Conservation (phyloP, 352 stramenopile genomes). For the Globisporangium canariense region DNA sequence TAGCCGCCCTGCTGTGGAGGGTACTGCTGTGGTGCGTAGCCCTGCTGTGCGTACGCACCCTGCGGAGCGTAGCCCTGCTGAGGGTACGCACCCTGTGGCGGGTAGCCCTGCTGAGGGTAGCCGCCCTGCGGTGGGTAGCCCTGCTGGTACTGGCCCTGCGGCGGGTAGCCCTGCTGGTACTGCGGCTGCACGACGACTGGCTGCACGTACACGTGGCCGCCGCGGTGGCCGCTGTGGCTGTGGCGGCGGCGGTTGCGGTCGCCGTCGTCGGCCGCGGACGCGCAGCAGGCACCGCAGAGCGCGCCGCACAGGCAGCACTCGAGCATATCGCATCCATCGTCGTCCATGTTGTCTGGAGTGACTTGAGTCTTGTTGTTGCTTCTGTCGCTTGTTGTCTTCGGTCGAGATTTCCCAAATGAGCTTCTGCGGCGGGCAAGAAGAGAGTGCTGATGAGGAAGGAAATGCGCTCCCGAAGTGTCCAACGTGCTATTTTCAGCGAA, state of each 20-base stretch:
- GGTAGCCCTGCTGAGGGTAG: constrained; percentile 48
- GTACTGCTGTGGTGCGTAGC: constrained; percentile 26
- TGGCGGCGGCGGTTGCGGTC: constrained; percentile 35
- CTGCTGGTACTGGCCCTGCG: constrained; percentile 25
- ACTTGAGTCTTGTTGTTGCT: neutral
- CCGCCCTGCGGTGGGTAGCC: constrained; percentile 29
- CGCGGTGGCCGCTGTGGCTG: constrained; percentile 28
- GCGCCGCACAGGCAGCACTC: constrained; percentile 75
- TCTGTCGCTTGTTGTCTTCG: constrained; percentile 6
- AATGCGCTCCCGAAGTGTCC: neutral
- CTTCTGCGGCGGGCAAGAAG: neutral
- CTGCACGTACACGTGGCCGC: constrained; percentile 65
- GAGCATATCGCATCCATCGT: constrained; percentile 76
- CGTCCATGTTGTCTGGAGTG: constrained; percentile 23
- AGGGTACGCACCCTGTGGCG: constrained; percentile 25
- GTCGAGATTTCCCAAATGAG: constrained; percentile 24
- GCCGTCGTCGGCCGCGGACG: constrained; percentile 30
- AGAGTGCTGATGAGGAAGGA: neutral
- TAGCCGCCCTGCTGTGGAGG: constrained; percentile 27
- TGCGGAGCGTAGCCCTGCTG: constrained; percentile 28
- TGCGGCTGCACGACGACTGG: constrained; percentile 55
- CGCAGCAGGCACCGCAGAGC: constrained; percentile 75
- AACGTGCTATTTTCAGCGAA: neutral
- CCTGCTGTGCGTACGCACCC: constrained; percentile 30
- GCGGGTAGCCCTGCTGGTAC: constrained; percentile 32